Conservation (phyloP, 257 asterid species). For the Salvia miltiorrhiza region DNA sequence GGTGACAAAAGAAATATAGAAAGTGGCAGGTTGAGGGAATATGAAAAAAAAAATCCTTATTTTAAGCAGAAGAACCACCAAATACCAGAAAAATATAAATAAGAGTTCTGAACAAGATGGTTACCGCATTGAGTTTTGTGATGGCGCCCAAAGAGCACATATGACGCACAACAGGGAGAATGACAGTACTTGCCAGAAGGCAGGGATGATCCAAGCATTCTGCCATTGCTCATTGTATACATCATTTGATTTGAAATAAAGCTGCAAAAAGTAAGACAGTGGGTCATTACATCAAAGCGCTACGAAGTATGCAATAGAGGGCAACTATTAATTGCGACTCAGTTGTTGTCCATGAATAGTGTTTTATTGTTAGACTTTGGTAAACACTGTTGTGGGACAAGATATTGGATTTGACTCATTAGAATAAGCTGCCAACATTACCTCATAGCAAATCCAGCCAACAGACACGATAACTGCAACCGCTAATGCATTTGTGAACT, state of each 20-base stretch:
- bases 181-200: constrained; percentile 94
- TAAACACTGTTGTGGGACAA: not conserved
- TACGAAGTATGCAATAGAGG: not conserved
- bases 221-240: constrained; percentile 90
- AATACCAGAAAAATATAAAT: not conserved
- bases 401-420: not conserved
- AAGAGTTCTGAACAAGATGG: constrained; percentile 4
- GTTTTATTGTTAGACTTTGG: not conserved
- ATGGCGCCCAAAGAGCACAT: constrained; percentile 97
- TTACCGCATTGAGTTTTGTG: constrained; percentile 89
- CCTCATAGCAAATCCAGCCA: constrained; percentile 97
- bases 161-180: constrained; percentile 84
- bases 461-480: constrained; percentile 81
- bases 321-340: not conserved
- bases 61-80: constrained; percentile 3
- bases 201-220: constrained; percentile 97
- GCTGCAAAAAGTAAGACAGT: constrained; percentile 48
- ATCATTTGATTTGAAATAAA: constrained; percentile 86
- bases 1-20: not conserved
- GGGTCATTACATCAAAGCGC: constrained; percentile 17
- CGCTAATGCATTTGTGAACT: constrained; percentile 90
- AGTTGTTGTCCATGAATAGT: not conserved
- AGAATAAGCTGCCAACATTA: constrained; percentile 26
- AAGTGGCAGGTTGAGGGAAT: not conserved
- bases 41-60: not conserved